These are phyloP conservation scores for Fusarium sp. DNA, from an alignment of 2,329 filamentous ascomycete genomes.

Conservation along the genomic window DNA sequence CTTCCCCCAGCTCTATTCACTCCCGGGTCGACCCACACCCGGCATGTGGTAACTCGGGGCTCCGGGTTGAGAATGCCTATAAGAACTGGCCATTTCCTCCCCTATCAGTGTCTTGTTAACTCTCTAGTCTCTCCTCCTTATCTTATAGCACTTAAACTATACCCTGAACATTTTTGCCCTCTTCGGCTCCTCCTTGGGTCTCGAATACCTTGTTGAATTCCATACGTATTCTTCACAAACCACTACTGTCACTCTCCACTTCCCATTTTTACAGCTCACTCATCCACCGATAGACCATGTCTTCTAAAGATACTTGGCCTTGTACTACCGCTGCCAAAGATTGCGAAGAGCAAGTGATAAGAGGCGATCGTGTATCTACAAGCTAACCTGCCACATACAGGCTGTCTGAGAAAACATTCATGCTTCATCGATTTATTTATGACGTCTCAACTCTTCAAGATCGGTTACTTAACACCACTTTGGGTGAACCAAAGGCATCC, in stretches of 20 bases:
- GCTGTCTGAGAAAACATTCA: not conserved
- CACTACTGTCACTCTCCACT: not conserved
- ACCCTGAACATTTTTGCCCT: too few relatives aligned
- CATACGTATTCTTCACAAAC: too few relatives aligned
- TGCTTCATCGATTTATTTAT: constrained; percentile 29
- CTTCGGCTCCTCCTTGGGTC: too few relatives aligned
- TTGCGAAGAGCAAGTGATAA: not conserved
- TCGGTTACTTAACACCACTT: constrained; percentile 3
- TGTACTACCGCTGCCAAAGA: rapidly evolving
- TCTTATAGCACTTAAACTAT: not conserved
- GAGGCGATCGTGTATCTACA: too few relatives aligned
- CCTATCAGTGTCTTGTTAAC: too few relatives aligned
- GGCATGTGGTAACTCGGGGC: too few relatives aligned
- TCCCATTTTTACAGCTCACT: rapidly evolving
- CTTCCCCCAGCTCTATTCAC: not conserved
- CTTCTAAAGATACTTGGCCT: rapidly evolving
- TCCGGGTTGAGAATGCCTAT: not conserved
- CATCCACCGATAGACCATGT: not conserved
- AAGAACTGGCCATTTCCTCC: not conserved
- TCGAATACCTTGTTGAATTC: not conserved
- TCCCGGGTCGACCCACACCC: too few relatives aligned
- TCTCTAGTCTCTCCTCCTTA: not conserved
- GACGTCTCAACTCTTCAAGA: constrained; percentile 28
- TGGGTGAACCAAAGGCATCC: rapidly evolving
- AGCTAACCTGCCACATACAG: constrained; percentile 4